Conservation (phyloP, 371 early-diverging fungal species). For the Apophysomyces ossiformis region DNA sequence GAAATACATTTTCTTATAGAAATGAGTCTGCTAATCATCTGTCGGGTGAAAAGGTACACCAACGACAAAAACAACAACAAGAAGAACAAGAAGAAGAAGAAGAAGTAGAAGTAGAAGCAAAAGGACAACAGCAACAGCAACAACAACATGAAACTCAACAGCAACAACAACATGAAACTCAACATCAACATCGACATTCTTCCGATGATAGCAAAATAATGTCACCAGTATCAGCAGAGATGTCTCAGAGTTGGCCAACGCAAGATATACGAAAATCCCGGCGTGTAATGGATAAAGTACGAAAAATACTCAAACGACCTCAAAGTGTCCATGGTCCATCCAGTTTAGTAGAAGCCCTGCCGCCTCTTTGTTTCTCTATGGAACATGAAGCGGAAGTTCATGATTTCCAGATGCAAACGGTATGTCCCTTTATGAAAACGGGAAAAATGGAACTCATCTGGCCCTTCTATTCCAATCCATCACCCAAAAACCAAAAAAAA, state of each 20-base stretch:
- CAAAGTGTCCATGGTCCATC: background rate
- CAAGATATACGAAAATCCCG: background rate
- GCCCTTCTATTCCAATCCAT: too few relatives aligned
- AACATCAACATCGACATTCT: background rate
- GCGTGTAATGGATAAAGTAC: background rate
- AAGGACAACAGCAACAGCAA: too few relatives aligned
- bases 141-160: background rate
- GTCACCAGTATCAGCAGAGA: background rate
- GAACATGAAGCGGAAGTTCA: conserved; percentile 37
- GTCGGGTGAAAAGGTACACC: background rate
- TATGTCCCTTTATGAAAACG: background rate
- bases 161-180: background rate
- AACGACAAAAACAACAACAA: too few relatives aligned
- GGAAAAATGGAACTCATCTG: too few relatives aligned
- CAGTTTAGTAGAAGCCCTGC: background rate
- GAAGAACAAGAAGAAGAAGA: background rate
- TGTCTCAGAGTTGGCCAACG: background rate
- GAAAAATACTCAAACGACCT: background rate
- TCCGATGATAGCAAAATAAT: background rate
- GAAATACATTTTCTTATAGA: conserved; percentile 17
- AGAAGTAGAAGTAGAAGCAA: background rate
- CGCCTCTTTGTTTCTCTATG: background rate
- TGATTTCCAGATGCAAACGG: conserved; percentile 42
- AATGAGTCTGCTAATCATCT: background rate
- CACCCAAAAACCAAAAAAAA: too few relatives aligned